Conservation (phyloP, 2,329 filamentous ascomycete species). For the Pseudogymnoascus sp. region DNA sequence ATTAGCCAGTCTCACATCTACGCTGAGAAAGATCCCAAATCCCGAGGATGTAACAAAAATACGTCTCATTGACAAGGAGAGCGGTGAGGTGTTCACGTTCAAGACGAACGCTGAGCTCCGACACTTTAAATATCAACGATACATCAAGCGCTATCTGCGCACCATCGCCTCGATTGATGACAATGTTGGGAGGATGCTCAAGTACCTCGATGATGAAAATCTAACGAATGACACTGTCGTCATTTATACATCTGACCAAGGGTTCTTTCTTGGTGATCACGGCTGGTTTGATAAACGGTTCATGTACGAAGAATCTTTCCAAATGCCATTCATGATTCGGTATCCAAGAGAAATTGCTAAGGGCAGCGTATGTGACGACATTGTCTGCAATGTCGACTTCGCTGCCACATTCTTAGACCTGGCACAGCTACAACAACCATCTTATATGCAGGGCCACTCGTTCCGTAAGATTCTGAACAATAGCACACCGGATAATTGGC, state of each 20-base stretch:
- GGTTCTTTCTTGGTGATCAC: slow-evolving; percentile 50
- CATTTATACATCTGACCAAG: slow-evolving; percentile 48
- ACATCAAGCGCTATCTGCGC: slow-evolving; percentile 48
- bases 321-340: slow-evolving; percentile 46
- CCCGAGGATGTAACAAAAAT: slow-evolving; percentile 29
- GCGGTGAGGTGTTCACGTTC: slow-evolving; percentile 41
- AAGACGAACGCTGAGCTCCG: slow-evolving; percentile 34
- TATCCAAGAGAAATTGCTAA: slow-evolving; percentile 37
- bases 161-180: slow-evolving; percentile 47
- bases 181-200: slow-evolving; percentile 41
- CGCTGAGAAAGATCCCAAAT: slow-evolving; percentile 33
- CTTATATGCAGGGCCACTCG: slow-evolving; percentile 45
- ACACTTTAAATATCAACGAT: slow-evolving; percentile 49
- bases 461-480: slow-evolving; percentile 35
- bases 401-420: slow-evolving; percentile 43
- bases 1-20: slow-evolving; percentile 23
- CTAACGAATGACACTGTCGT: slow-evolving; percentile 42
- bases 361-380: slow-evolving; percentile 37
- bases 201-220: slow-evolving; percentile 37
- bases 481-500: slow-evolving; percentile 37
- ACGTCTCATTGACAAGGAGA: slow-evolving; percentile 39
- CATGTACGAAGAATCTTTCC: slow-evolving; percentile 50
- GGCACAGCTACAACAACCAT: slow-evolving; percentile 35
- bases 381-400: slow-evolving; percentile 48
- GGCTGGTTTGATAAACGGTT: slow-evolving; percentile 53